Evolutionary conservation across 202 grass and related monocot species (phyloP).

Genomic region (Schoenoplectus tabernaemontani): DNA sequence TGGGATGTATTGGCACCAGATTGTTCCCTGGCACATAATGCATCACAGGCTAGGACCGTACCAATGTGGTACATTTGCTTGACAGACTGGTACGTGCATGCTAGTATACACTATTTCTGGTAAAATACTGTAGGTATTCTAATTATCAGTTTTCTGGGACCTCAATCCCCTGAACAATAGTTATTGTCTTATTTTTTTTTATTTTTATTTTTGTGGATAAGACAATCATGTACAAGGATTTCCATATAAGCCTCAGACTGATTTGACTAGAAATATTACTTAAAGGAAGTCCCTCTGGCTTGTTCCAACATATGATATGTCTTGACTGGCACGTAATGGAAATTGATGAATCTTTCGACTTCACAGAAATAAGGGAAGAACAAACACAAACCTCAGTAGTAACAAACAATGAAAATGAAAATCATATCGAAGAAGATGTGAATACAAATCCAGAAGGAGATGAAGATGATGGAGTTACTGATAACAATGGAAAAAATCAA

Average conservation of each 20-base stretch:
- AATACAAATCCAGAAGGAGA: constrained; percentile 34
- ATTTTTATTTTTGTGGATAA: background rate
- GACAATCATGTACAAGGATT: background rate
- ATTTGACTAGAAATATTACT: background rate
- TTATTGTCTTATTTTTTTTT: background rate
- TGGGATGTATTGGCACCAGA: background rate
- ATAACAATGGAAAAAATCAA: constrained; percentile 23
- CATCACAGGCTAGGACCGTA: background rate
- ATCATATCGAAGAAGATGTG: constrained; percentile 25
- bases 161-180: background rate
- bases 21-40: background rate
- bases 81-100: background rate
- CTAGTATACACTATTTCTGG: background rate
- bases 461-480: constrained; percentile 25
- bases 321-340: background rate
- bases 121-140: background rate
- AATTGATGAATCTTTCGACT: background rate
- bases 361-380: background rate
- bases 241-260: background rate
- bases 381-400: constrained; percentile 19
- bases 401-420: constrained; percentile 19
- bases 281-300: background rate
- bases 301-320: background rate
- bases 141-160: background rate
- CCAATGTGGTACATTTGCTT: background rate